Evolutionary conservation across 75 land plant species (phyloP), one percentile per base, ranked within the genome.

Genomic region (Picea sitchensis): DNA sequence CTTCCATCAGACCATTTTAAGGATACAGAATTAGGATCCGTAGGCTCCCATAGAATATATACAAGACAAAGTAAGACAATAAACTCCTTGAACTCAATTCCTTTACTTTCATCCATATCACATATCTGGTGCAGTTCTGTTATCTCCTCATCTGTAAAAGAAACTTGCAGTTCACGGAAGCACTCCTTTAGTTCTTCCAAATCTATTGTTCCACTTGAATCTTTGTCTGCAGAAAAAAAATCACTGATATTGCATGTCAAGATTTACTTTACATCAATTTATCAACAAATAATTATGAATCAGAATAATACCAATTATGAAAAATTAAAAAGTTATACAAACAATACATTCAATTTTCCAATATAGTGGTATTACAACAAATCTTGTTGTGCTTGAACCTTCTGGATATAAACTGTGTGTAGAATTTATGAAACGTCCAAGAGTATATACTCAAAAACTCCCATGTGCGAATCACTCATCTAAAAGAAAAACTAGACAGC

Each of bases 11-110:
- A 75, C 12, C 61, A 31, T 34, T 14, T 59, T 56, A 75, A 26
- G 81, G 78, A 83, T 83, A 86, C 85, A 32, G 86, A 75, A n/a
- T 58, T 30, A 62, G 76, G 23, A n/a, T 68, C 64, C 63, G 59
- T 47, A 54, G 84, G 80, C 32, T 60, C 81, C 56, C 81, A 85
- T 9, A 90, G 83, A 62, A 90, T 88, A 87, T 93, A 91, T 41
- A 86, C 85, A 72, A 93, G 87, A 18, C 90, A 88, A 47, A 93
- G 84, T 31, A 91, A 83, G 75, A 91, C 87, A 65, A 93, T 90
- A 69, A 91, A 93, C 85, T 93, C 96, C 54, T 88, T 91, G 84
- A 91, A 89, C 77, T 91, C 87, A 62, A 91, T 87, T 13, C 90
- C 92, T 73, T 86, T 83, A 56, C 85, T 86, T 57, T 82, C 82